phyloP scores from a whole-genome alignment of 2,329 filamentous ascomycete genomes.

The Nannizzia gypsea region DNA sequence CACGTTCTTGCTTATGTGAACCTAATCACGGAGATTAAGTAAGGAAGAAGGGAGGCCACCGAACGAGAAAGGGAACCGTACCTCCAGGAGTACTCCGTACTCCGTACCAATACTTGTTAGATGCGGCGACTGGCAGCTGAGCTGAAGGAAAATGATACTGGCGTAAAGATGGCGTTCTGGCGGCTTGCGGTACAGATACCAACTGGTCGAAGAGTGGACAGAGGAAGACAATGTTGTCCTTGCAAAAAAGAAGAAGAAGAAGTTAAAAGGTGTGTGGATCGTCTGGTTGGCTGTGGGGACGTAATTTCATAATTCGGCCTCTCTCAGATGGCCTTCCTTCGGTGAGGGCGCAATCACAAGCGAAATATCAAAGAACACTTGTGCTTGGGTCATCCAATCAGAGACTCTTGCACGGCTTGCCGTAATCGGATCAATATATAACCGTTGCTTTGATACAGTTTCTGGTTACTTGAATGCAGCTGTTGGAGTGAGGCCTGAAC shows the following conservation, averaged over 20 bases:
- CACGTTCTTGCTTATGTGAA: neutral
- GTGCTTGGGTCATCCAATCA: neutral
- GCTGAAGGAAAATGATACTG: neutral
- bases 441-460: neutral
- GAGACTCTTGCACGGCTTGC: neutral
- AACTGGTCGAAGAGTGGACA: neutral
- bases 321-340: neutral
- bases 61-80: neutral
- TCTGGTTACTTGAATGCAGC: neutral
- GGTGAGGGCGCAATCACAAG: slow-evolving; percentile 1
- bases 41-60: neutral
- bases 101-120: neutral
- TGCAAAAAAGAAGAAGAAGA: neutral
- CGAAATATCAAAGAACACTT: neutral
- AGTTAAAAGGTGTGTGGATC: neutral
- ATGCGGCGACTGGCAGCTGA: neutral
- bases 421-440: neutral
- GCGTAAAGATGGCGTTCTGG: neutral
- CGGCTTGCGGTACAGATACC: neutral
- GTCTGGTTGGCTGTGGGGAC: slow-evolving; percentile 4
- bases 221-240: neutral
- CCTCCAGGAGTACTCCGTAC: no score
- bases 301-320: slow-evolving; percentile 3
- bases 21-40: slow-evolving; percentile 2
- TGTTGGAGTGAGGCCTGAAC: neutral